Base-by-base conservation (phyloP, 768 basidiomycete species). In the Holtermanniella nyarrowii region DNA sequence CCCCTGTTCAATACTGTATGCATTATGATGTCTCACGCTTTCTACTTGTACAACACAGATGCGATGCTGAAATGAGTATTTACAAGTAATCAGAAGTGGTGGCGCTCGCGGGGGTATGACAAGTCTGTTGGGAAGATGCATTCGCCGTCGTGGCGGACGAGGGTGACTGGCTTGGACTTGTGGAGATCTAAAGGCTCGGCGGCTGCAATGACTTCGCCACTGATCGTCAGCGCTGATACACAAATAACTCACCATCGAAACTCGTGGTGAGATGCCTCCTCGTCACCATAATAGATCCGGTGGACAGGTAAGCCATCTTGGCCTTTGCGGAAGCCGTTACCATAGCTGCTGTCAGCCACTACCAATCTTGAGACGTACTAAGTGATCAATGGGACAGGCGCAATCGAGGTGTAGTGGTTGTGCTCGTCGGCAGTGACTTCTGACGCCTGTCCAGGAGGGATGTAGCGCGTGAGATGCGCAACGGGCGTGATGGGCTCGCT, bases 131-230 rank as follows among this genome's bases (percentile, higher is more conserved):
- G 68, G 13, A 66, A 41, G 42, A 68, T 56, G 12, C 59, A 53
- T 26, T 54, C 49, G 5, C 68, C 68, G 48, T 66, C 63, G n/a
- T 63, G 53, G 18, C 60, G 47, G 18, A 68, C 66, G 14, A 70
- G 49, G 44, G 57, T 59, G 40, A 69, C 58, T 1, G 62, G 60
- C 11, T 40, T n/a, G 12, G 26, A 42, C 18, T 48, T 42, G 18
- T 45, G 25, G 3, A 27, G 25, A 14, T 47, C 23, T n/a, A 42
- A 13, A 16, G 58, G 49, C 42, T 47, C 53, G 22, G 56, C 42
- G 10, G 57, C 55, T 3, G 62, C 53, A 58, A 66, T 58, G 43
- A 58, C 56, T 48, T 56, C 55, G 26, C 23, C n/a, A 31, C 61
- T 66, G 41, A 26, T 16, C 42, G 1, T 26, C 44, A 44, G 25